Base-by-base conservation (phyloP, 768 basidiomycete genomes). In the Naganishia antarctica region DNA sequence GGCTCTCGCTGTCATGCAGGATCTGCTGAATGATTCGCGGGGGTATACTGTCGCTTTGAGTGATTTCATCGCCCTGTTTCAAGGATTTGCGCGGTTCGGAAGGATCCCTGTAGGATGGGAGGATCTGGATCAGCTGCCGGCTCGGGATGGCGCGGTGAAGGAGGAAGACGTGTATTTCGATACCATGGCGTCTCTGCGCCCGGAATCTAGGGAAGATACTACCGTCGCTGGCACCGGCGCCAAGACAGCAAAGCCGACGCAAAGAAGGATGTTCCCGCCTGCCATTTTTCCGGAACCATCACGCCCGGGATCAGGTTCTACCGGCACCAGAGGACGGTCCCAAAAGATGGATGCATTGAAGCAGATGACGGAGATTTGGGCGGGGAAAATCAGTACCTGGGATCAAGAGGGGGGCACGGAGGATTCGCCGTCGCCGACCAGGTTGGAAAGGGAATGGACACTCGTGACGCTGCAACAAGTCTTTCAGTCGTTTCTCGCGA, bases 41-140 rank as follows among this genome's bases (percentile, higher is more conserved):
- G 68, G 62, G 2, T 63, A 61, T 37, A 58, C 66, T 4, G 74
- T 74, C 3, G 41, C 37, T 18, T 41, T 71, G 2, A 61, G 65
- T 5, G 76, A 75, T 53, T 75, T 71, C 46, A 46, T 69, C 1
- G 58, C 70, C 1, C 66, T 77, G 0, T 71, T 77, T 47, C 60
- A 64, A n/a, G 76, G 72, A 1, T 77, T 77, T 53, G 70, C 73
- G n/a, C 34, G 64, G 43, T 70, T 68, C 50, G 76, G 74, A 8
- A 45, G 29, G 26, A 57, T 69, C 12, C 50, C 49, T 26, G 43
- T 62, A 9, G 66, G 44, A 18, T 31, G 51, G 46, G 61, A 67
- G 53, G 44, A 46, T 29, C 15, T 46, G 51, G 32, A 25, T n/a
- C 21, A 15, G 44, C 37, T 45, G 32, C 21, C 7, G 25, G 37